Conservation (phyloP, 208 protist genomes). For the Histomonas meleagridis region DNA sequence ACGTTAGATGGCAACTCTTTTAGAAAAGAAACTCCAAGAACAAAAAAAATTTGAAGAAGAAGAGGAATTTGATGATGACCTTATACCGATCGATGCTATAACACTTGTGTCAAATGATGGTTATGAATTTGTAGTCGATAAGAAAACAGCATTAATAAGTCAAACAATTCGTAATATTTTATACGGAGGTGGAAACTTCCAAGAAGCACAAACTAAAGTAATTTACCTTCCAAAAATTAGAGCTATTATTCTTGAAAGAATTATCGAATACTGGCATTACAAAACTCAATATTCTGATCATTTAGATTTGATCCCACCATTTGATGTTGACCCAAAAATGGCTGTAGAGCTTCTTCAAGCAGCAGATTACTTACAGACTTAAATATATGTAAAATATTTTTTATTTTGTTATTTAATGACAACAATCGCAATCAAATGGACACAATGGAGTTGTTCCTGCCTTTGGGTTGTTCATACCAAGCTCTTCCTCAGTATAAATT, state of each 20-base stretch:
- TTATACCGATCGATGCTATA: background rate
- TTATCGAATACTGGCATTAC: slow-evolving; percentile 36
- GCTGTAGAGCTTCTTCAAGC: background rate
- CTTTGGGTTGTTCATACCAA: slow-evolving; percentile 9
- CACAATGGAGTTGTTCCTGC: slow-evolving; percentile 30
- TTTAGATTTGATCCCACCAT: background rate
- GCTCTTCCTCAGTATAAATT: background rate
- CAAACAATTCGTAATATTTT: background rate
- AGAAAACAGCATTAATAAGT: background rate
- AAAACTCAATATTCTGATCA: slow-evolving; percentile 13
- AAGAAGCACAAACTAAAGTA: background rate
- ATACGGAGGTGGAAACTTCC: slow-evolving; percentile 19
- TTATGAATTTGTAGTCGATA: background rate
- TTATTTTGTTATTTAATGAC: too few relatives aligned
- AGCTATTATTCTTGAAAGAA: background rate
- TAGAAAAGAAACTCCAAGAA: background rate
- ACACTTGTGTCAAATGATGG: slow-evolving; percentile 10
- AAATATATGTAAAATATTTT: too few relatives aligned
- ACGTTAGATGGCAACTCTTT: background rate
- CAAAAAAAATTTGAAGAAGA: background rate
- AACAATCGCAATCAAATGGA: slow-evolving; percentile 37
- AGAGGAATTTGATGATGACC: slow-evolving; percentile 2
- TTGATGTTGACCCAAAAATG: background rate
- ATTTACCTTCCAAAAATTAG: background rate
- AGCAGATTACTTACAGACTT: slow-evolving; percentile 21